Conservation (phyloP, 257 asterid genomes). For the Rauvolfia tetraphylla region DNA sequence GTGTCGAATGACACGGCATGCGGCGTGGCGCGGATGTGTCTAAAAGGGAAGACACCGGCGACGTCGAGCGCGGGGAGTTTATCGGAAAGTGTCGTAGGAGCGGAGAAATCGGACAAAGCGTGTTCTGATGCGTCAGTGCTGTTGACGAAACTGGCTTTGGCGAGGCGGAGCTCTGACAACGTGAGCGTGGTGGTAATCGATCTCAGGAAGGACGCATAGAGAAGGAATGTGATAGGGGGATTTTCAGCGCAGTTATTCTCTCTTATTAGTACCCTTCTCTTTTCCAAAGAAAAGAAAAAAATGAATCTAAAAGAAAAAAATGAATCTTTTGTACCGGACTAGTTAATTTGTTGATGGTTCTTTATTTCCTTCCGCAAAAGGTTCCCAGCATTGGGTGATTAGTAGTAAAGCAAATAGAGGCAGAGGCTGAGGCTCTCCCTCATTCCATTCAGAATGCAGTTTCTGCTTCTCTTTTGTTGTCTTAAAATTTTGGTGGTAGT, state of each 20-base stretch:
- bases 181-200: slow-evolving; percentile 64
- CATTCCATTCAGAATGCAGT: too few relatives aligned
- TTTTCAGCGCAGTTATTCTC: too few relatives aligned
- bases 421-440: too few relatives aligned
- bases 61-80: neutral
- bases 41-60: slow-evolving; percentile 29
- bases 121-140: slow-evolving; percentile 60
- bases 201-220: slow-evolving; percentile 28
- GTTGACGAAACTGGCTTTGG: slow-evolving; percentile 65
- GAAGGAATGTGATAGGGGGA: neutral
- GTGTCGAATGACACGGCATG: slow-evolving; percentile 72
- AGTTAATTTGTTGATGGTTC: too few relatives aligned
- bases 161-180: slow-evolving; percentile 60
- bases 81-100: slow-evolving; percentile 13
- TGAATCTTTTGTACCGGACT: too few relatives aligned
- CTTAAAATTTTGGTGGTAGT: too few relatives aligned
- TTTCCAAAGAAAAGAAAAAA: too few relatives aligned
- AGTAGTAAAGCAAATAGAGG: too few relatives aligned
- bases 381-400: too few relatives aligned
- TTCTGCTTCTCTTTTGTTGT: too few relatives aligned
- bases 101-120: slow-evolving; percentile 31
- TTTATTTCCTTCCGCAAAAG: too few relatives aligned
- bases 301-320: too few relatives aligned
- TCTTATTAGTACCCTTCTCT: neutral
- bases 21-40: slow-evolving; percentile 54